phyloP scores from a whole-genome alignment of 768 basidiomycete species.

The Phanerodontia chrysosporium region DNA sequence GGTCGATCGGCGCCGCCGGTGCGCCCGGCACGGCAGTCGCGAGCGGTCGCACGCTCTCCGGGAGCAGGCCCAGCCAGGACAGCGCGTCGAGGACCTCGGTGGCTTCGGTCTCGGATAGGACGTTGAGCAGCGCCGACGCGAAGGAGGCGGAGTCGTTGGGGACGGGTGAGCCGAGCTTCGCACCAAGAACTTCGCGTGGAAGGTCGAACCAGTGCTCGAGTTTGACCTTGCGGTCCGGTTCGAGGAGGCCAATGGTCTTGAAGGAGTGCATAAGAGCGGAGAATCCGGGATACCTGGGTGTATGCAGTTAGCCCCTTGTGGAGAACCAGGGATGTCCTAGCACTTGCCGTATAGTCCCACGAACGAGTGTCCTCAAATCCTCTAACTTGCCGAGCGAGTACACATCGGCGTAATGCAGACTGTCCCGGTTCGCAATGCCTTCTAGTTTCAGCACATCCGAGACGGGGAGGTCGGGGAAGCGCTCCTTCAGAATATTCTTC shows the following conservation, averaged over 20 bases:
- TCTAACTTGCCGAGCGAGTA: slow-evolving; percentile 51
- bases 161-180: slow-evolving; percentile 22
- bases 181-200: slow-evolving; percentile 30
- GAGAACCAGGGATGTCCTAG: too few relatives aligned
- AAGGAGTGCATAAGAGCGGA: slow-evolving; percentile 69
- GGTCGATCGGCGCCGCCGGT: slow-evolving; percentile 56
- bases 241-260: slow-evolving; percentile 64
- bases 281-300: slow-evolving; percentile 78
- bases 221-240: slow-evolving; percentile 32
- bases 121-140: slow-evolving; percentile 26
- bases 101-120: slow-evolving; percentile 19
- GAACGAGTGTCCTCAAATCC: slow-evolving; percentile 58
- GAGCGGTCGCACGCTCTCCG: slow-evolving; percentile 15
- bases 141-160: slow-evolving; percentile 30
- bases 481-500: slow-evolving; percentile 46
- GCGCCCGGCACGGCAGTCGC: slow-evolving; percentile 11
- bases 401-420: slow-evolving; percentile 60
- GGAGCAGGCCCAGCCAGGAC: slow-evolving; percentile 42
- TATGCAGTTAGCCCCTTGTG: too few relatives aligned
- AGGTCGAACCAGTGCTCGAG: slow-evolving; percentile 37
- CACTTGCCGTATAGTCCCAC: slow-evolving; percentile 77
- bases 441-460: slow-evolving; percentile 63
- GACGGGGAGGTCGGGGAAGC: slow-evolving; percentile 67
- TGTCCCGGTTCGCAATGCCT: slow-evolving; percentile 84
- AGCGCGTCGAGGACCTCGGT: slow-evolving; percentile 35